Base-by-base conservation (phyloP, 1,139 yeast genomes). In the Diutina ranongensis region DNA sequence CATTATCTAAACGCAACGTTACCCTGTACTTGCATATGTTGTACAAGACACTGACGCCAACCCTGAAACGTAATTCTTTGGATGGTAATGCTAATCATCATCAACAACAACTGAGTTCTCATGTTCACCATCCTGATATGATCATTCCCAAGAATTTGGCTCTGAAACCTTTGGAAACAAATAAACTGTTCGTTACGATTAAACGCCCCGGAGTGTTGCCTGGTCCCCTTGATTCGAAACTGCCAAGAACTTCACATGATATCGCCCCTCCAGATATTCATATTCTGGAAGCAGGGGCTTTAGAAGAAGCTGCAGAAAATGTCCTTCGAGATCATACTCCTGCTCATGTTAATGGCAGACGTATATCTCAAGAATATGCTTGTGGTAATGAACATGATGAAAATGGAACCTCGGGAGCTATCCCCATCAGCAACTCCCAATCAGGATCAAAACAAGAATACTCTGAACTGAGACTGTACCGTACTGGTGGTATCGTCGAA, bases 401-500 rank as follows among this genome's bases (percentile, higher is more conserved):
- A 48, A n/a, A 45, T 52, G 22, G 19, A 2, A 10, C n/a, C n/a
- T n/a, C 10, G 28, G 28, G 28, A 25, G 28, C 28, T 10, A 25
- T 25, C 10, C 35, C 58, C 57, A 13, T 49, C 41, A 19, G 42
- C 25, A 46, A 45, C 16, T 46, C 53, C 15, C 15, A 31, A 31
- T 12, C 5, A 12, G 5, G 13, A n/a, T 7, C 34, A 4, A 31
- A 31, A 31, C 4, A 10, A 4, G 71, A 67, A 49, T 57, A 55
- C 48, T 64, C 58, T 47, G 72, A 68, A 50, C 53, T 67, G 8
- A 55, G 73, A 44, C 61, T 67, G 4, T 71, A 70, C 52, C 57
- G 74, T 44, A 73, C 83, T 3, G 84, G 87, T 40, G 92, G 94
- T 3, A 81, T 87, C 48, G 76, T 85, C 49, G 96, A 88, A 61